These are phyloP conservation scores for Seiridium unicorne DNA, from an alignment of 2,329 filamentous ascomycete species.

Conservation along the genomic window DNA sequence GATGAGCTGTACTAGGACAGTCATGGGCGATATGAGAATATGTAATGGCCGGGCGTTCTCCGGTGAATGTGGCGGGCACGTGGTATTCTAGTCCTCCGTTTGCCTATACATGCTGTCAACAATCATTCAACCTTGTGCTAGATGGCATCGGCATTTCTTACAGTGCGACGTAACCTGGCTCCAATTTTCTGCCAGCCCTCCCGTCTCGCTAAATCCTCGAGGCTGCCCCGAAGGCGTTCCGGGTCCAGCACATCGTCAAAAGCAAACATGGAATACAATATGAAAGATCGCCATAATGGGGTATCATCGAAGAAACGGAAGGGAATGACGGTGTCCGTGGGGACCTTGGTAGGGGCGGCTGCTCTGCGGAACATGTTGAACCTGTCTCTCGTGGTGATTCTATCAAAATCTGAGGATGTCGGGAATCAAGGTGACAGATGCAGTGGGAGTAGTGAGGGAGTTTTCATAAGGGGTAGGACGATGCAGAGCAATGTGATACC, in stretches of 20 bases:
- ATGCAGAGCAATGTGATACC: not conserved
- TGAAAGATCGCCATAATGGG: slow-evolving; percentile 16
- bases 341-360: slow-evolving; percentile 1
- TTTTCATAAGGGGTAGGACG: not conserved
- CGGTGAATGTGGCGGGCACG: slow-evolving; percentile 33
- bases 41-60: slow-evolving; percentile 30
- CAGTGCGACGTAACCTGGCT: slow-evolving; percentile 18
- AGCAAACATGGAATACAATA: slow-evolving; percentile 17
- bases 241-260: slow-evolving; percentile 21
- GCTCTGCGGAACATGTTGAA: not conserved
- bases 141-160: slow-evolving; percentile 7
- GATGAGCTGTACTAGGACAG: slow-evolving; percentile 30
- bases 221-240: slow-evolving; percentile 15
- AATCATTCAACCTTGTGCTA: not conserved
- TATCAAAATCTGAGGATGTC: not conserved
- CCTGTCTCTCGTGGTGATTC: not conserved
- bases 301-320: slow-evolving; percentile 16
- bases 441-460: too few species aligned
- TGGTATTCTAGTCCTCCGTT: slow-evolving; percentile 35
- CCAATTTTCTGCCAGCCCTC: slow-evolving; percentile 23
- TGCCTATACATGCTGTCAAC: not conserved
- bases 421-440: not conserved
- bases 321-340: not conserved
- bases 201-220: slow-evolving; percentile 18
- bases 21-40: slow-evolving; percentile 31